phyloP scores from a whole-genome alignment of 176 grass and related monocot genomes.

The Neostapfia colusana region DNA sequence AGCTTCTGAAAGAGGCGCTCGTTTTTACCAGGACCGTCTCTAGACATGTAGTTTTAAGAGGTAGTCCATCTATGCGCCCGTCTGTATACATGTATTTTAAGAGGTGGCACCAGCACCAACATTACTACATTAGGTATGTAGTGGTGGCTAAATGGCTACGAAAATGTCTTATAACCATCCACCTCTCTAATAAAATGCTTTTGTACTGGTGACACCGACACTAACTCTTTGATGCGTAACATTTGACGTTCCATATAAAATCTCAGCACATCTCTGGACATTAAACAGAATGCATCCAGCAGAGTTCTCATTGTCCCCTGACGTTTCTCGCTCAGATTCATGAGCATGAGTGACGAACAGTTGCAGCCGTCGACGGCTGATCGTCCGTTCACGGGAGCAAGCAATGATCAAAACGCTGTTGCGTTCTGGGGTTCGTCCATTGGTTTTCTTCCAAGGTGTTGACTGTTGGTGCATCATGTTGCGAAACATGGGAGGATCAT shows the following conservation, averaged over 20 bases:
- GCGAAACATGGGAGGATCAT: constrained; percentile 1
- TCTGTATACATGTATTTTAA: no score
- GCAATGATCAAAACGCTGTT: constrained; percentile 8
- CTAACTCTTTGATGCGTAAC: no score
- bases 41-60: no score
- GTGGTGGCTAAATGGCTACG: background rate
- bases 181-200: background rate
- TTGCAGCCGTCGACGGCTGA: background rate
- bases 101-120: no score
- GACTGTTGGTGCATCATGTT: constrained; percentile 20
- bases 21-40: no score
- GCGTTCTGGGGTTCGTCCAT: background rate
- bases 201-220: background rate
- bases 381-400: background rate
- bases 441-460: constrained; percentile 21
- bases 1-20: no score
- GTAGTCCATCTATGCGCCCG: no score
- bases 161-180: no score
- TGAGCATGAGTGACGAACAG: background rate
- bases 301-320: background rate
- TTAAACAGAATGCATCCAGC: background rate
- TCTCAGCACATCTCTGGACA: no score
- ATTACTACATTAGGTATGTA: no score
- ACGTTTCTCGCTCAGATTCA: background rate
- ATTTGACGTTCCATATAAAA: no score